These are phyloP conservation scores for Pythium rhizo-oryzae DNA, from an alignment of 352 stramenopile genomes.

Conservation along the genomic window DNA sequence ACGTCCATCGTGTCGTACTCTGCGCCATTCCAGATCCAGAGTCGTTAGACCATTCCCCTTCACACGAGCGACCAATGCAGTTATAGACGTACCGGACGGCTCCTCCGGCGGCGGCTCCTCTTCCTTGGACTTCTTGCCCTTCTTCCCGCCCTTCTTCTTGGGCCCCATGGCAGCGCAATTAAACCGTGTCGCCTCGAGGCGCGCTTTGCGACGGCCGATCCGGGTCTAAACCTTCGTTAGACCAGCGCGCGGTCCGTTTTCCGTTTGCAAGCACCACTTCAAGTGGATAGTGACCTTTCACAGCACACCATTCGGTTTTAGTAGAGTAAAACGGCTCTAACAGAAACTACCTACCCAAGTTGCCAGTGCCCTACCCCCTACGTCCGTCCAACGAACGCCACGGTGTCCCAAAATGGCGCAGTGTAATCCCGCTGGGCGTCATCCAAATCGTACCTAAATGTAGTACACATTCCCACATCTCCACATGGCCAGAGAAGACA, in stretches of 20 bases:
- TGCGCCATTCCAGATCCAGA: slow-evolving; percentile 15
- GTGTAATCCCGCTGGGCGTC: too few relatives aligned
- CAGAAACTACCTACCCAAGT: background rate
- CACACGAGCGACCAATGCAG: background rate
- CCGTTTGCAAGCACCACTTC: too few relatives aligned
- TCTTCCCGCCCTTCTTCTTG: slow-evolving; percentile 75
- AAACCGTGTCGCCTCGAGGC: background rate
- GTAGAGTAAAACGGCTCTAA: background rate
- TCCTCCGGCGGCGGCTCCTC: slow-evolving; percentile 68
- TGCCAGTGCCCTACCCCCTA: background rate
- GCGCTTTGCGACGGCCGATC: too few relatives aligned
- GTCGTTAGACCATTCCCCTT: too few relatives aligned
- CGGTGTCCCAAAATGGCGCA: too few relatives aligned
- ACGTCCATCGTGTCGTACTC: slow-evolving; percentile 94
- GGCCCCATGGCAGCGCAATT: slow-evolving; percentile 41
- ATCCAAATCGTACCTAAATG: too few relatives aligned
- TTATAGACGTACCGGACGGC: slow-evolving; percentile 52
- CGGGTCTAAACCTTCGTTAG: too few relatives aligned
- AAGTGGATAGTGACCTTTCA: background rate
- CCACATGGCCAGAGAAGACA: too few relatives aligned
- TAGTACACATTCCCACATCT: too few relatives aligned
- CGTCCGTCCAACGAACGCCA: too few relatives aligned
- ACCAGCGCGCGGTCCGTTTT: too few relatives aligned
- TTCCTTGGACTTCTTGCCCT: slow-evolving; percentile 73
- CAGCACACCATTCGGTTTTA: background rate